Percentiles rank a stretch among this genome's conserved stretches.
phyloP scores from a whole-genome alignment of 2,329 filamentous ascomycete species.

The Pseudopithomyces maydicus region DNA sequence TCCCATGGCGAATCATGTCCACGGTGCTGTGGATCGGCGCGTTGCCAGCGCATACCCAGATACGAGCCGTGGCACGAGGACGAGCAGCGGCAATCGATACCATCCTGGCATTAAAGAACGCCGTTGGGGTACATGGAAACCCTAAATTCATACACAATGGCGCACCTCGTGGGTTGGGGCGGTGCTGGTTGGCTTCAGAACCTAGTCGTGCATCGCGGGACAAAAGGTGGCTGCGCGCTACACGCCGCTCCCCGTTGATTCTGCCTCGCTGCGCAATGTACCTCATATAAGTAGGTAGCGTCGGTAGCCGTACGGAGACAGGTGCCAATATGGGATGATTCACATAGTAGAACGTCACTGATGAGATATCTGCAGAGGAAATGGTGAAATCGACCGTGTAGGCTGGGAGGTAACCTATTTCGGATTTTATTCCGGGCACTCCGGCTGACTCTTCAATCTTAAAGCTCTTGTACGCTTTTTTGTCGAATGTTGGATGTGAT shows the following conservation, averaged over 20 bases:
- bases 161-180: conserved; percentile 10
- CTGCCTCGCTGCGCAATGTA: conserved; percentile 31
- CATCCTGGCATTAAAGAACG: not conserved
- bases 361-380: no score
- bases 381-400: no score
- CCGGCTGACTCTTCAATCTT: no score
- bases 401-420: no score
- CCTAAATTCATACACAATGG: not conserved
- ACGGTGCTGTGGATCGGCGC: conserved; percentile 14
- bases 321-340: not conserved
- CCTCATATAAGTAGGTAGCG: not conserved
- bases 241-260: conserved; percentile 28
- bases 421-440: not conserved
- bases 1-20: conserved; percentile 14
- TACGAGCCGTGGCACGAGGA: conserved; percentile 9
- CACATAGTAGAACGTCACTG: no score
- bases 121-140: not conserved
- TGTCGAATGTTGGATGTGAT: no score
- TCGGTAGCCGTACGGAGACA: not conserved
- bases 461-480: no score
- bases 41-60: conserved; percentile 32
- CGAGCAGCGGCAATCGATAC: not conserved
- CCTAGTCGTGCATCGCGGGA: conserved; percentile 7
- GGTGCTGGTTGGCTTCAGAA: conserved; percentile 17
- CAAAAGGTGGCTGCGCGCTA: conserved; percentile 1